Evolutionary conservation across 768 basidiomycete species (phyloP).

Genomic region (Pleurotus tuber-regium): DNA sequence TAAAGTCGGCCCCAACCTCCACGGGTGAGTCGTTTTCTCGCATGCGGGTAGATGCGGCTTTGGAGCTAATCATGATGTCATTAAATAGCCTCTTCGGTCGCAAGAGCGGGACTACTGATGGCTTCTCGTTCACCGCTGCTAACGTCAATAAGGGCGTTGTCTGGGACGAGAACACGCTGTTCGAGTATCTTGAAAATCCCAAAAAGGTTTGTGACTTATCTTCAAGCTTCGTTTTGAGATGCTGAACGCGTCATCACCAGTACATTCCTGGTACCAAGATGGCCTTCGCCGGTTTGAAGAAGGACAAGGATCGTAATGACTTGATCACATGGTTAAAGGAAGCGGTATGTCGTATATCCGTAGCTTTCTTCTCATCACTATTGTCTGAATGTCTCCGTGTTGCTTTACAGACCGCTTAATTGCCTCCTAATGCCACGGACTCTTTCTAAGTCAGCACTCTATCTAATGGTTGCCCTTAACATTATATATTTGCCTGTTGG

Average conservation of each 20-base stretch:
- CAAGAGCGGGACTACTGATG: constrained; percentile 80
- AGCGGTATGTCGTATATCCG: constrained; percentile 43
- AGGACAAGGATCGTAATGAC: constrained; percentile 96
- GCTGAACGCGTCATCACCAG: constrained; percentile 30
- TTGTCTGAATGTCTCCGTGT: neutral
- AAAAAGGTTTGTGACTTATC: constrained; percentile 71
- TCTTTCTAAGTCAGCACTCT: neutral
- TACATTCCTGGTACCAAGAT: constrained; percentile 98
- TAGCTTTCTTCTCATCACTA: neutral
- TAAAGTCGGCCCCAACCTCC: constrained; percentile 94
- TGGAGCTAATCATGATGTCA: constrained; percentile 8
- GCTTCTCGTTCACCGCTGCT: constrained; percentile 90
- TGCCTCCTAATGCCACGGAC: constrained; percentile 2
- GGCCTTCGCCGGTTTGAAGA: constrained; percentile 98
- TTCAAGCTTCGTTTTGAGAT: neutral
- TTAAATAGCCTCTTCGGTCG: constrained; percentile 73
- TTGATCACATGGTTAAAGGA: constrained; percentile 84
- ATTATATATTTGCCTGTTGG: constrained; percentile 9
- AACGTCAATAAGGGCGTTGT: constrained; percentile 92
- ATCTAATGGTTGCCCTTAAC: neutral
- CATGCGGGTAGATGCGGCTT: too few species aligned
- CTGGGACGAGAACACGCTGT: constrained; percentile 88
- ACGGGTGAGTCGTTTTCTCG: constrained; percentile 60
- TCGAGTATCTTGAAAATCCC: constrained; percentile 95
- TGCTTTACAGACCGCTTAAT: constrained; percentile 4